Percentiles rank a stretch among this genome's conserved stretches.
These are phyloP conservation scores for Pseudohalonectria lignicola DNA, from an alignment of 2,329 filamentous ascomycete genomes.

Conservation along the genomic window DNA sequence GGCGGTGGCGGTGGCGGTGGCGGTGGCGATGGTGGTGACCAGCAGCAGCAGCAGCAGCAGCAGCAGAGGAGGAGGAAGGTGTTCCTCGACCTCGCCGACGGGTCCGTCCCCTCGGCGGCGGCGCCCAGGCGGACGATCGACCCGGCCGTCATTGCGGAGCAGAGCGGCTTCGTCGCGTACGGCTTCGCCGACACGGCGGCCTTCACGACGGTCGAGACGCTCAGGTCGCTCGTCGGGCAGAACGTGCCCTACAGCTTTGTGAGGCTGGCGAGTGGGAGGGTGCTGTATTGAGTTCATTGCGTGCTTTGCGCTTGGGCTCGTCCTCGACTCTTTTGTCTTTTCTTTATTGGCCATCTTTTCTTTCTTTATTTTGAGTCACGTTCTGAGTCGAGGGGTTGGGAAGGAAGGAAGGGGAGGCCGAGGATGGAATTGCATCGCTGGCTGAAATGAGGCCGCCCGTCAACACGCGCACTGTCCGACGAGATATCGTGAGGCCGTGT, in stretches of 20 bases:
- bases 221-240: slow-evolving; percentile 69
- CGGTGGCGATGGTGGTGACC: neutral
- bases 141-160: slow-evolving; percentile 57
- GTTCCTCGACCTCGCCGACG: slow-evolving; percentile 66
- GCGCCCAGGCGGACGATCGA: slow-evolving; percentile 47
- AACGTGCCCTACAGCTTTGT: slow-evolving; percentile 87
- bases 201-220: slow-evolving; percentile 74
- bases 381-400: no score
- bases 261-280: slow-evolving; percentile 51
- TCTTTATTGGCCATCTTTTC: neutral
- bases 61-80: slow-evolving; percentile 40
- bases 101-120: slow-evolving; percentile 10
- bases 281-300: slow-evolving; percentile 27
- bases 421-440: no score
- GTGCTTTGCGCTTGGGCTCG: neutral
- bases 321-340: no score
- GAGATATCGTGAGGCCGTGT: no score
- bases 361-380: no score
- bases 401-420: no score
- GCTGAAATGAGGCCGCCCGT: no score
- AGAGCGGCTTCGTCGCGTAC: slow-evolving; percentile 70
- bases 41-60: slow-evolving; percentile 19
- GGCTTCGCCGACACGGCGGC: slow-evolving; percentile 70
- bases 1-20: slow-evolving; percentile 20
- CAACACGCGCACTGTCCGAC: no score